Percentiles rank a stretch among this genome's conserved stretches.
Conservation (phyloP, 106 monocot genomes). For the Platanthera zijinensis region DNA sequence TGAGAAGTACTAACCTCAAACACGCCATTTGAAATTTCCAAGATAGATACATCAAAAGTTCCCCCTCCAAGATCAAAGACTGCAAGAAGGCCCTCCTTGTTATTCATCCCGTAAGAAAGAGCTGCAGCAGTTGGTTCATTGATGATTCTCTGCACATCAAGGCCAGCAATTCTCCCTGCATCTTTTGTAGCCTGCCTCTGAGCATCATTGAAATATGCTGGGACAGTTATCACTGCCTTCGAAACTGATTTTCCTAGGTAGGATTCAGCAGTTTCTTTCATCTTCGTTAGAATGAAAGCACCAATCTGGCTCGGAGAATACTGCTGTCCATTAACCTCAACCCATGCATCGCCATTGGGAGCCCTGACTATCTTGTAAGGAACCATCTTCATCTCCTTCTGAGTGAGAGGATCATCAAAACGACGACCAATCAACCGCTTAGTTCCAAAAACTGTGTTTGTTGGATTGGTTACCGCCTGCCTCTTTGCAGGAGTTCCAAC, state of each 20-base stretch:
- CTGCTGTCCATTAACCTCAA: conserved; percentile 53
- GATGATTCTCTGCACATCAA: conserved; percentile 64
- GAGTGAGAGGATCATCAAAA: conserved; percentile 77
- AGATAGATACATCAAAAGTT: conserved; percentile 61
- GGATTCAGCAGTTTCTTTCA: conserved; percentile 77
- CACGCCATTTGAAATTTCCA: conserved; percentile 88
- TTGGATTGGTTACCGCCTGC: conserved; percentile 82
- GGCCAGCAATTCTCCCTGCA: conserved; percentile 66
- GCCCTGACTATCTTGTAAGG: conserved; percentile 66
- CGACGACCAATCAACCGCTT: conserved; percentile 77
- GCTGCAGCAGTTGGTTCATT: conserved; percentile 73
- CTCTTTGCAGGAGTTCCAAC: conserved; percentile 87
- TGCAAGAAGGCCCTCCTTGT: conserved; percentile 60
- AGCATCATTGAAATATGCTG: conserved; percentile 85
- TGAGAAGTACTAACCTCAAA: conserved; percentile 49
- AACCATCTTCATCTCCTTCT: conserved; percentile 96
- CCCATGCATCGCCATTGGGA: conserved; percentile 71
- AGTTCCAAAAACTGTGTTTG: conserved; percentile 74
- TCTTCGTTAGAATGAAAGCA: conserved; percentile 66
- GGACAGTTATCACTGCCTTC: conserved; percentile 81
- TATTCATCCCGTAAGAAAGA: conserved; percentile 65
- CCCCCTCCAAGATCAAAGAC: conserved; percentile 75
- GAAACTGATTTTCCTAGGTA: conserved; percentile 51
- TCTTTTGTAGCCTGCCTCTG: conserved; percentile 82
- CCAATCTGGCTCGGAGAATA: conserved; percentile 64